Conservation (phyloP, 345 rosid genomes). For the Aquilaria sinensis region DNA sequence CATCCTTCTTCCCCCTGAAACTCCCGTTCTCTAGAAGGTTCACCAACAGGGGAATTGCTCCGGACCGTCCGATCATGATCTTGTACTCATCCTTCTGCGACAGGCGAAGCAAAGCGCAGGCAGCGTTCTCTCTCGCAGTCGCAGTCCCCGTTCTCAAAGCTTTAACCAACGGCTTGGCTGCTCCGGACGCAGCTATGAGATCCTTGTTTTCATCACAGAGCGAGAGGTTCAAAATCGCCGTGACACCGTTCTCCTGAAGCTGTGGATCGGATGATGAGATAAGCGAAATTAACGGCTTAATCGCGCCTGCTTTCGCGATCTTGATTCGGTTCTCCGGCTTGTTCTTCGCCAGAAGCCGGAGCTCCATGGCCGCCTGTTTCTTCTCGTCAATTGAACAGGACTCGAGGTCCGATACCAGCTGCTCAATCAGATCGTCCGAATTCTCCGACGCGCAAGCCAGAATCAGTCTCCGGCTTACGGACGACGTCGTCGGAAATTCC, state of each 20-base stretch:
- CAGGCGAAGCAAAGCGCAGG: constrained; percentile 83
- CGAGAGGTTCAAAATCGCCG: constrained; percentile 84
- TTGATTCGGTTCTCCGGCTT: constrained; percentile 75
- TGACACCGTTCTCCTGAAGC: constrained; percentile 91
- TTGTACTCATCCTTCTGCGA: constrained; percentile 89
- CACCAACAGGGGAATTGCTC: constrained; percentile 74
- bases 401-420: constrained; percentile 63
- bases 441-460: constrained; percentile 61
- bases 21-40: constrained; percentile 62
- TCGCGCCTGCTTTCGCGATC: constrained; percentile 82
- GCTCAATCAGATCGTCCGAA: constrained; percentile 61
- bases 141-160: constrained; percentile 69
- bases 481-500: constrained; percentile 60
- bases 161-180: constrained; percentile 73
- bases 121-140: constrained; percentile 83
- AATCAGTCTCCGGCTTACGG: constrained; percentile 57
- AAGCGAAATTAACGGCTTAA: constrained; percentile 63
- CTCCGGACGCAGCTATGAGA: constrained; percentile 68
- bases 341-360: constrained; percentile 86
- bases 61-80: constrained; percentile 79
- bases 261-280: constrained; percentile 64
- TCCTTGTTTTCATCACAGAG: constrained; percentile 93
- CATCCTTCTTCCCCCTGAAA: constrained; percentile 83
- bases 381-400: constrained; percentile 76
- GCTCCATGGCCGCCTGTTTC: constrained; percentile 97